A percentile compares a stretch with the other conserved stretches of the same genome.
Conservation (phyloP, 768 basidiomycete genomes). For the Cystobasidiopsis lactophilus region DNA sequence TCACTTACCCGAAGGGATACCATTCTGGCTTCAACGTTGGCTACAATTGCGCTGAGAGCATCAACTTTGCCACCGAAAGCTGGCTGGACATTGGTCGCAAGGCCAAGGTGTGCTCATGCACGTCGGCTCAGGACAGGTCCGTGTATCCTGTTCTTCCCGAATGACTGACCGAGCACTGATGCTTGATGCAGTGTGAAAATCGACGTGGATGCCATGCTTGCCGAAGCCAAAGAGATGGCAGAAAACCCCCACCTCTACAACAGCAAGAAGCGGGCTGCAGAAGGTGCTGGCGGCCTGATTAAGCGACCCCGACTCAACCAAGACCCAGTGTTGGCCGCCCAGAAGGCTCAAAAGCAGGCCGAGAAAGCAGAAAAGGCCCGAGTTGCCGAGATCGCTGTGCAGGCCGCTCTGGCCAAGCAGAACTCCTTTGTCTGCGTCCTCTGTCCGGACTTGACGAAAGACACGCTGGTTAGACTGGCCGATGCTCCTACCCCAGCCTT, state of each 20-base stretch:
- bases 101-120: slow-evolving; percentile 32
- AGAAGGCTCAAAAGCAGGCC: slow-evolving; percentile 20
- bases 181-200: slow-evolving; percentile 60
- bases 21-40: slow-evolving; percentile 94
- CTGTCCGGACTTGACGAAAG: slow-evolving; percentile 14
- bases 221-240: slow-evolving; percentile 38
- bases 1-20: slow-evolving; percentile 84
- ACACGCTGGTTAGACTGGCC: slow-evolving; percentile 14
- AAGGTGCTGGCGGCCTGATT: slow-evolving; percentile 20
- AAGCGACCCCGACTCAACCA: slow-evolving; percentile 24
- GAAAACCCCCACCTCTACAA: neutral
- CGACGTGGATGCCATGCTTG: slow-evolving; percentile 67
- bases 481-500: neutral
- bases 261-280: too few relatives aligned
- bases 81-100: slow-evolving; percentile 74
- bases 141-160: slow-evolving; percentile 8
- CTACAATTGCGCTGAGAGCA: slow-evolving; percentile 88
- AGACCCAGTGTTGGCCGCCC: slow-evolving; percentile 19
- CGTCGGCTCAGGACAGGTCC: slow-evolving; percentile 23
- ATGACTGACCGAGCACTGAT: neutral
- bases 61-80: slow-evolving; percentile 85
- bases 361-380: neutral
- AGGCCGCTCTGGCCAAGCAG: neutral
- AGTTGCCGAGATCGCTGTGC: neutral
- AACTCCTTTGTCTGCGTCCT: slow-evolving; percentile 13